Evolutionary conservation across 768 basidiomycete species (phyloP).

Genomic region (Boletellus sp.): DNA sequence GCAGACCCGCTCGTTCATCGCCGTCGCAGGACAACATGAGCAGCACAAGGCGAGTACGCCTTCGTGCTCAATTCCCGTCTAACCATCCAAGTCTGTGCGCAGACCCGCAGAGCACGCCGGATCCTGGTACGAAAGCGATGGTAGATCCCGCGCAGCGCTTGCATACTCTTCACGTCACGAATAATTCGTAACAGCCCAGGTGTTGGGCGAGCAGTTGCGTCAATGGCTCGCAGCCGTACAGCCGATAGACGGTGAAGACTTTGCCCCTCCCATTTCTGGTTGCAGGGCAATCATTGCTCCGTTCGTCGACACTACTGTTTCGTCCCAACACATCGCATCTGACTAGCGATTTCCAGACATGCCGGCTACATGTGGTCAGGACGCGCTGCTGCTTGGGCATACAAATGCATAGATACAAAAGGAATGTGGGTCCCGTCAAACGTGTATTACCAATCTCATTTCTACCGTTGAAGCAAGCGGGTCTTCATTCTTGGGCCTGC

Average conservation of each 20-base stretch:
- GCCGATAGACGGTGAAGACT: constrained; percentile 40
- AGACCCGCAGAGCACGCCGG: constrained; percentile 81
- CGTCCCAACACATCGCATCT: constrained; percentile 2
- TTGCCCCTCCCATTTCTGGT: constrained; percentile 63
- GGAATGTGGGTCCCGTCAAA: constrained; percentile 60
- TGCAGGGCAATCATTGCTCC: constrained; percentile 93
- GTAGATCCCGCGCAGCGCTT: constrained; percentile 36
- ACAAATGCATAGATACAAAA: constrained; percentile 77
- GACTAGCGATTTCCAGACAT: constrained; percentile 52
- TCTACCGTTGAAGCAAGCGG: constrained; percentile 56
- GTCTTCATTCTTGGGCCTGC: constrained; percentile 96
- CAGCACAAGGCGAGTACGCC: constrained; percentile 24
- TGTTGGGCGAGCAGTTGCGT: constrained; percentile 59
- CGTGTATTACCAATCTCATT: constrained; percentile 5
- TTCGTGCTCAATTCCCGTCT: neutral
- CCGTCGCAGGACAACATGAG: constrained; percentile 19
- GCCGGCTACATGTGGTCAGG: constrained; percentile 97
- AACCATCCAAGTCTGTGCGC: neutral
- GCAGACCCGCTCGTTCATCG: constrained; percentile 10
- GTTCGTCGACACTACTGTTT: constrained; percentile 45
- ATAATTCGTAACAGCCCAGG: constrained; percentile 40
- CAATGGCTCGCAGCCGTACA: constrained; percentile 61
- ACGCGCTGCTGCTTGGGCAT: constrained; percentile 93
- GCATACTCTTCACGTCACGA: constrained; percentile 12
- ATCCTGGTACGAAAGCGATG: constrained; percentile 80